These are phyloP conservation scores for Teunomyces aglyptinius DNA, from an alignment of 805 yeast genomes.

Conservation along the genomic window DNA sequence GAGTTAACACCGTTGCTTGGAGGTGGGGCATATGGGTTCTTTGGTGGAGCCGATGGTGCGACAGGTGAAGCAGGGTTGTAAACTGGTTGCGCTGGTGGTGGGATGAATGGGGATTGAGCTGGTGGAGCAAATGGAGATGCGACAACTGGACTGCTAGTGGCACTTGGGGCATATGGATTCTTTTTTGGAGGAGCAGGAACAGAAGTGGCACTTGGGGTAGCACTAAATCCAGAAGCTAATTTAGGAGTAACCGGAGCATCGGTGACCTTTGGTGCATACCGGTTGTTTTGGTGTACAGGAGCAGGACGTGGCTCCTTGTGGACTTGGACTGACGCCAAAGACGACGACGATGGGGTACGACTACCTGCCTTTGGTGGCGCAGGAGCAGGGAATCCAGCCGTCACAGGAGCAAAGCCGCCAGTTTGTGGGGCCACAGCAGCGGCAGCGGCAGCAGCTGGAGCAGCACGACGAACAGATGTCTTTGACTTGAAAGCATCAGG, in stretches of 20 bases:
- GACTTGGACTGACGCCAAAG: conserved; percentile 11
- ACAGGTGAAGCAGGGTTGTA: conserved; percentile 10
- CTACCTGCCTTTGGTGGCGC: conserved; percentile 28
- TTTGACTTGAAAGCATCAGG: conserved; percentile 51
- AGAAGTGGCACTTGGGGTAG: conserved; percentile 23
- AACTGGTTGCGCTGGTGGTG: conserved; percentile 13
- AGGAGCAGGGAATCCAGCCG: neutral
- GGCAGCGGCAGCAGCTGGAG: conserved; percentile 39
- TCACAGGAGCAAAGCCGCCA: conserved; percentile 5
- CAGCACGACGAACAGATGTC: conserved; percentile 42
- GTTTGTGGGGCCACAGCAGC: conserved; percentile 9
- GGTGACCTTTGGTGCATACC: conserved; percentile 25
- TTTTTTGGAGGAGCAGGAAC: conserved; percentile 19
- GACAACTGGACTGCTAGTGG: conserved; percentile 11
- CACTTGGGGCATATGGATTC: conserved; percentile 25
- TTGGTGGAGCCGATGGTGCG: conserved; percentile 20
- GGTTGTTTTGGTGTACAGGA: conserved; percentile 23
- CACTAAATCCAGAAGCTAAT: conserved; percentile 15
- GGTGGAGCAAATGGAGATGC: conserved; percentile 31
- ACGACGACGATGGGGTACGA: conserved; percentile 22
- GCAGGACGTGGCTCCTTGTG: conserved; percentile 18
- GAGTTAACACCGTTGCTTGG: conserved; percentile 2
- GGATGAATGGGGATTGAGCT: conserved; percentile 15
- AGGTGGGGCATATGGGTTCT: conserved; percentile 40
- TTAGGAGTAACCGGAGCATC: conserved; percentile 4